Evolutionary conservation across 2,329 filamentous ascomycete genomes (phyloP).

Genomic region (Lachnellula occidentalis): DNA sequence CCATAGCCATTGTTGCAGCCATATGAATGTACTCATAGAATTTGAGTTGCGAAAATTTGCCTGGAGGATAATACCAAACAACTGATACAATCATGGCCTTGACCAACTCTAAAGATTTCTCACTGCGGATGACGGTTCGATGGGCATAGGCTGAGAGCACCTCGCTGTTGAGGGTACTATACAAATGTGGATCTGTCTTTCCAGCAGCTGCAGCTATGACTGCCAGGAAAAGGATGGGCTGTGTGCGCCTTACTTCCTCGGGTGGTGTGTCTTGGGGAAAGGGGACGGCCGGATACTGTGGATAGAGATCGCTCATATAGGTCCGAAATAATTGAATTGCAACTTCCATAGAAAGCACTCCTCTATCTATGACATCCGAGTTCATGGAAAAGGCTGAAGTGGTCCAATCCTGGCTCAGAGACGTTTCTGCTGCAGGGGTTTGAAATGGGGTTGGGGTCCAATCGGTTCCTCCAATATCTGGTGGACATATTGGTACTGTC

Average conservation of each 20-base stretch:
- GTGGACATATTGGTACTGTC: neutral
- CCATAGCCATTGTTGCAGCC: constrained; percentile 39
- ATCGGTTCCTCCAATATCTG: neutral
- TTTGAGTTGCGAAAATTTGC: constrained; percentile 37
- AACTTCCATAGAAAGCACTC: constrained; percentile 48
- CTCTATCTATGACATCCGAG: constrained; percentile 46
- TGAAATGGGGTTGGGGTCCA: neutral
- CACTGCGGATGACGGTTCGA: constrained; percentile 38
- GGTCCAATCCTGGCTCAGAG: neutral
- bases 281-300: constrained; percentile 54
- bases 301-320: constrained; percentile 51
- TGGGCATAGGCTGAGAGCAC: constrained; percentile 40
- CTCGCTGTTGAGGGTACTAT: constrained; percentile 39
- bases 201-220: constrained; percentile 60
- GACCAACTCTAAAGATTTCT: constrained; percentile 44
- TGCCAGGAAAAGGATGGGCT: constrained; percentile 63
- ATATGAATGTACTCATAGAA: constrained; percentile 46
- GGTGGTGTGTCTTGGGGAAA: constrained; percentile 47
- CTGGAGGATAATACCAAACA: constrained; percentile 42
- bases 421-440: neutral
- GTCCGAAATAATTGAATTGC: constrained; percentile 49
- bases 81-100: constrained; percentile 41
- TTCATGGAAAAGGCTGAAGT: constrained; percentile 9
- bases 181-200: constrained; percentile 37
- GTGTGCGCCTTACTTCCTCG: constrained; percentile 47